These are phyloP conservation scores for Sungouiozyma intestinalis DNA, from an alignment of 805 yeast species.

Conservation along the genomic window DNA sequence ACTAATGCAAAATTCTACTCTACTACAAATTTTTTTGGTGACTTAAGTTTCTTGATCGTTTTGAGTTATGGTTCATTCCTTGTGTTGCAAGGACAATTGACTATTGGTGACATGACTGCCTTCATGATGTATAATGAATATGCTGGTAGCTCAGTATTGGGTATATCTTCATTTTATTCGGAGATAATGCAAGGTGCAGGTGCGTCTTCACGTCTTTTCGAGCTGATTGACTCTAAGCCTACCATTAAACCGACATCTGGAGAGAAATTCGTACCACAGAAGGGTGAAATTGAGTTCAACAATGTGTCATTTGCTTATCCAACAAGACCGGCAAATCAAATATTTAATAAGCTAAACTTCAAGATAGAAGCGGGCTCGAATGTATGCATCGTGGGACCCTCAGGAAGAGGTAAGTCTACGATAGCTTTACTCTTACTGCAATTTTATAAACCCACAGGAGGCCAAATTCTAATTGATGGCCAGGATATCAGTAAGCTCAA, in stretches of 20 bases:
- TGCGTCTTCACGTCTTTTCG: conserved; percentile 88
- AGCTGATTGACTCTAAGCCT: conserved; percentile 69
- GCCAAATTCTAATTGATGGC: conserved; percentile 41
- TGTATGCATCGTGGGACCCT: conserved; percentile 71
- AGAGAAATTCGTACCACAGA: conserved; percentile 26
- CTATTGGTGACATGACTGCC: conserved; percentile 87
- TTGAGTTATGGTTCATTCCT: conserved; percentile 74
- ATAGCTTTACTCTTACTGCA: conserved; percentile 48
- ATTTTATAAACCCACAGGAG: conserved; percentile 40
- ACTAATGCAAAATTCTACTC: conserved; percentile 71
- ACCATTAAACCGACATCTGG: conserved; percentile 60
- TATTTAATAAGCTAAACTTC: conserved; percentile 41
- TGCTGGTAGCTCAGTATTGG: conserved; percentile 83
- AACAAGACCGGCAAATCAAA: conserved; percentile 61
- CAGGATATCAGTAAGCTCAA: conserved; percentile 41
- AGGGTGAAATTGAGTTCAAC: conserved; percentile 47
- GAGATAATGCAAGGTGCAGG: conserved; percentile 98
- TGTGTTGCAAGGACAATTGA: conserved; percentile 62
- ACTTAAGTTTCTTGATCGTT: conserved; percentile 63
- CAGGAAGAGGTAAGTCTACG: conserved; percentile 91
- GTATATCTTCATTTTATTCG: conserved; percentile 85
- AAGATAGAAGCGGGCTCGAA: conserved; percentile 44
- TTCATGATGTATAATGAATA: conserved; percentile 94
- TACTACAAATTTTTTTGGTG: conserved; percentile 77
- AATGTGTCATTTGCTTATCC: conserved; percentile 76